A percentile compares a stretch with the other conserved stretches of the same genome.
These are phyloP conservation scores for Candida qinlingensis DNA, from an alignment of 805 yeast species.

Conservation along the genomic window DNA sequence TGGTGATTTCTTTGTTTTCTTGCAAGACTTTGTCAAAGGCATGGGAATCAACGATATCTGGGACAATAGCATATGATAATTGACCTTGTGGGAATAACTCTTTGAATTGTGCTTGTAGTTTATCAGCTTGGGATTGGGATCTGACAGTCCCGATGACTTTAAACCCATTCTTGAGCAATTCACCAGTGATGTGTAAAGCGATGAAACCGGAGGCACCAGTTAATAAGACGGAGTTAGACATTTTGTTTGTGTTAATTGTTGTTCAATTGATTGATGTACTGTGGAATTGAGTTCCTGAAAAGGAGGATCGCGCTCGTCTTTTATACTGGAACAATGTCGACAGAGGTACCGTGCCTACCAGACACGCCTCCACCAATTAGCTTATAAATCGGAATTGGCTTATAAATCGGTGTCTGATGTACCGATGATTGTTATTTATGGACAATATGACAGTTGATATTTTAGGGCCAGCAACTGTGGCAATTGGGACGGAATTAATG, in stretches of 20 bases:
- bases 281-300: no score
- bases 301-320: no score
- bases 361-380: no score
- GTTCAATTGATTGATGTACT: background rate
- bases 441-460: no score
- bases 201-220: slow-evolving; percentile 43
- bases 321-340: no score
- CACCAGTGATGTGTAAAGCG: slow-evolving; percentile 35
- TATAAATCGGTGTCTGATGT: no score
- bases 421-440: no score
- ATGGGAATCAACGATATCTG: slow-evolving; percentile 37
- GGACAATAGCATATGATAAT: slow-evolving; percentile 38
- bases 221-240: slow-evolving; percentile 26
- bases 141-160: slow-evolving; percentile 31
- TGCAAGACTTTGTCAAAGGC: slow-evolving; percentile 42
- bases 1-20: slow-evolving; percentile 38
- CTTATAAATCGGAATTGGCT: no score
- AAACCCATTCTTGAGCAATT: slow-evolving; percentile 31
- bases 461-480: no score
- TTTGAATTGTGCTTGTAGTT: slow-evolving; percentile 12
- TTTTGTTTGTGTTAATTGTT: background rate
- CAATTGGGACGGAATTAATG: no score
- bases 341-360: no score
- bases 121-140: slow-evolving; percentile 15
- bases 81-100: slow-evolving; percentile 24